These are phyloP conservation scores for Cladosporium sp. DNA, from an alignment of 2,329 filamentous ascomycete genomes.

Conservation along the genomic window DNA sequence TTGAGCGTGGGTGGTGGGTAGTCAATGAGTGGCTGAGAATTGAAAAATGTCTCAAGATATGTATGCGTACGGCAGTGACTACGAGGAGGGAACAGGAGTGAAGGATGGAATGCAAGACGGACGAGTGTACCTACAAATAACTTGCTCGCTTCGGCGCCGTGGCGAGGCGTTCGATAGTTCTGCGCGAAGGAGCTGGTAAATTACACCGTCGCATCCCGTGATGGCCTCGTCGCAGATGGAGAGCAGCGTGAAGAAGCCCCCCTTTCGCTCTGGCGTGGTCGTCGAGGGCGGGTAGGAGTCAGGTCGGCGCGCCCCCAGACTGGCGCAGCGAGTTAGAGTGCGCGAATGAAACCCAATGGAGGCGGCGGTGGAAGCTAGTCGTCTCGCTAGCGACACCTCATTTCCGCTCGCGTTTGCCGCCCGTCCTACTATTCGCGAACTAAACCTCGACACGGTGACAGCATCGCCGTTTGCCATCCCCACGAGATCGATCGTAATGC, in stretches of 20 bases:
- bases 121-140: conserved; percentile 6
- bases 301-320: not conserved
- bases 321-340: not conserved
- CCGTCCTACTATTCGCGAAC: not conserved
- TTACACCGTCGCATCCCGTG: conserved; percentile 5
- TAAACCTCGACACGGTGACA: not conserved
- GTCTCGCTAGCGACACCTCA: not conserved
- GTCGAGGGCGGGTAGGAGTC: not conserved
- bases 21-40: conserved; percentile 27
- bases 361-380: not conserved
- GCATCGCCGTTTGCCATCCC: not conserved
- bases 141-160: not conserved
- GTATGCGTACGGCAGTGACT: not conserved
- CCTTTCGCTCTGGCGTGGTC: not conserved
- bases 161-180: conserved; percentile 10
- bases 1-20: conserved; percentile 6
- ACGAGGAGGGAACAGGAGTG: not conserved
- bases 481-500: not conserved
- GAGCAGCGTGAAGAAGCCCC: conserved; percentile 1
- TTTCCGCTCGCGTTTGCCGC: conserved; percentile 1
- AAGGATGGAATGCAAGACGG: not conserved
- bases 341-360: not conserved
- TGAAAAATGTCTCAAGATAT: conserved; percentile 17
- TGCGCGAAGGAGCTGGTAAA: conserved; percentile 8
- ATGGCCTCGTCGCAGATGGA: not conserved